Evolutionary conservation across 2,329 filamentous ascomycete genomes (phyloP), one percentile per base, ranked within the genome.

Genomic region (Amesomyces nigricolor): DNA sequence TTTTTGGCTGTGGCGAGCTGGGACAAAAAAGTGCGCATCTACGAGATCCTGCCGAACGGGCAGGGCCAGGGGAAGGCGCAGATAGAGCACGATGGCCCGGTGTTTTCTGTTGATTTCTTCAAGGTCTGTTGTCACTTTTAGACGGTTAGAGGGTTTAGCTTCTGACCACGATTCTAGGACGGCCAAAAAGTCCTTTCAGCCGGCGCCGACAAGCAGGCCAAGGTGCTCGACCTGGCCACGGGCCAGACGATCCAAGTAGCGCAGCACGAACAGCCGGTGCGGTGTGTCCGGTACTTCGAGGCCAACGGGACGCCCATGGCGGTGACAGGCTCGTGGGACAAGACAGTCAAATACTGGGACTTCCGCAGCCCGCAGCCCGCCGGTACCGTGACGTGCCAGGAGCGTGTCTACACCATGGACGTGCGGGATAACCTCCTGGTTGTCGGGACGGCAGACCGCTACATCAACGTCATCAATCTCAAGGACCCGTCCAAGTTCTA

Each of bases 21-120:
- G 94, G 94, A 99, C 74, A 95, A 95, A 77, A 95, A 96, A 71
- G 90, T 97, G 61, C 87, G 91, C 67, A 92, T 99, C 69, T 99
- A 97, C 75, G 90, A 97, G 72, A 90, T 97, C 68, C 83, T 86
- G 62, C 74, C 73, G 54, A 83, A 83, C 62, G 90, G 91, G 43
- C 82, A 88, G 68, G 92, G 88, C 67, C 83, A 90, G 69, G 91
- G 90, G 48, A 92, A 91, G 67, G 90, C 90, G 60, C 76, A 87
- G 57, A 95, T 94, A 68, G 88, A 95, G 63, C 89, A 95, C 72
- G 87, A 90, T 62, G 89, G 81, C 44, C 90, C 91, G 3, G 91
- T 95, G 3, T 75, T 99, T 58, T 88, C 83, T 68, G 86, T 87
- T 61, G 87, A 91, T 67, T 97, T 92, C 82, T 91, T 89, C 71